These are phyloP conservation scores for Omphalea diandra DNA, from an alignment of 441 rosid genomes.

Conservation along the genomic window DNA sequence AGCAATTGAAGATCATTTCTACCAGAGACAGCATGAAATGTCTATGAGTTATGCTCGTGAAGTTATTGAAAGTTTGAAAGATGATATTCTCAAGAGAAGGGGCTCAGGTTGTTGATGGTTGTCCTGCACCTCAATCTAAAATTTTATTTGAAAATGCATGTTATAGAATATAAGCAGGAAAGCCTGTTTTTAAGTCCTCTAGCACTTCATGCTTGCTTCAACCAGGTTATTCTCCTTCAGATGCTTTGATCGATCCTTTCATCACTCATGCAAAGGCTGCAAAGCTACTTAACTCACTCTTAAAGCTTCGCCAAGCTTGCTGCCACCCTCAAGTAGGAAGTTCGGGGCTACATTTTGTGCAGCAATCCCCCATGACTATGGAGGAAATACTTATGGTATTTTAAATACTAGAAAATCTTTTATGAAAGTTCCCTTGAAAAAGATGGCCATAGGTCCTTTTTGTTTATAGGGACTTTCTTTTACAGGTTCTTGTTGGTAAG, in stretches of 20 bases:
- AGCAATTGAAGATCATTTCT: slow-evolving; percentile 93
- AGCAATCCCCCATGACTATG: slow-evolving; percentile 97
- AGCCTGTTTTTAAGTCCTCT: slow-evolving; percentile 15
- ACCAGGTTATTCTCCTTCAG: slow-evolving; percentile 51
- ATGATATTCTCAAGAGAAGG: slow-evolving; percentile 71
- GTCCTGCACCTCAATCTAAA: slow-evolving; percentile 28
- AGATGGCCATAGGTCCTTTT: slow-evolving; percentile 9
- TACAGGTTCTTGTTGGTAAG: slow-evolving; percentile 89
- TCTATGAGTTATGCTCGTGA: slow-evolving; percentile 90
- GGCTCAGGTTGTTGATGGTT: slow-evolving; percentile 45
- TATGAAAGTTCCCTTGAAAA: slow-evolving; percentile 8
- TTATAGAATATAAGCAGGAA: not conserved
- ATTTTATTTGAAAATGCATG: slow-evolving; percentile 9
- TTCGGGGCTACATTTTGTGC: slow-evolving; percentile 89
- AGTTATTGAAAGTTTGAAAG: slow-evolving; percentile 82
- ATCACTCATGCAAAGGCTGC: slow-evolving; percentile 86
- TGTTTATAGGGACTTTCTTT: slow-evolving; percentile 28
- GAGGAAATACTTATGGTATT: slow-evolving; percentile 85
- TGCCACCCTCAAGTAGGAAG: slow-evolving; percentile 99
- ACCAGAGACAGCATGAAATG: slow-evolving; percentile 95
- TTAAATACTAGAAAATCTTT: slow-evolving; percentile 20
- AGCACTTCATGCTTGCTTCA: slow-evolving; percentile 22
- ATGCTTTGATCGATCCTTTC: slow-evolving; percentile 45
- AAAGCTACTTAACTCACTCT: slow-evolving; percentile 84
- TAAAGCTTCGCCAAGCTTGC: slow-evolving; percentile 99